Base-by-base conservation (phyloP, 129 eudicot genomes). In the Centrapalus pauciflorus region DNA sequence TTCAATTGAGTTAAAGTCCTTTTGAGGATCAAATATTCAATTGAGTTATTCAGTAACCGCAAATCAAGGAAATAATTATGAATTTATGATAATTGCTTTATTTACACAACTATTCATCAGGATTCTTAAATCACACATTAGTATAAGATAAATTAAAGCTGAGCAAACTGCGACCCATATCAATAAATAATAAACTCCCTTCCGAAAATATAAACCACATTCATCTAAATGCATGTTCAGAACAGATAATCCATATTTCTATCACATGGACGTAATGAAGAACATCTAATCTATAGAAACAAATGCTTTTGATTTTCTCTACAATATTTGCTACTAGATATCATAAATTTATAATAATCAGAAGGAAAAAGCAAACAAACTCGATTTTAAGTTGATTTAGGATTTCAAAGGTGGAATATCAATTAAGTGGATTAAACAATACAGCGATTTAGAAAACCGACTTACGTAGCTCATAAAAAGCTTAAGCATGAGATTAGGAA, bases 281-380 rank as follows among this genome's bases (percentile, higher is more conserved):
- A 50, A 45, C 30, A 24, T 29, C 45, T 50, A 29, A 28, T 55
- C 46, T 25, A 32, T n/a, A n/a, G n/a, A 55, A 32, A 4, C 46
- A 59, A 33, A 34, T 21, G 67, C 20, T 35, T 61, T 61, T 37
- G 67, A 61, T 61, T 34, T 35, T 60, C 49, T 10, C 32, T 35
- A 5, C 12, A 12, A 19, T 37, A 35, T 17, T 37, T 61, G 46
- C 26, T 34, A 17, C 49, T 20, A 34, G 69, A 55, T 40, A 6
- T 35, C 19, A 34, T n/a, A n/a, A n/a, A n/a, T 35, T 35, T 5
- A 35, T 8, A 34, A 19, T 35, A 41, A 63, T 41, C 59, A 48
- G 26, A n/a, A 8, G 30, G 28, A 46, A 65, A 46, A 48, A 17
- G 29, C 58, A 19, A 48, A 17, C 23, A 19, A 48, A 66, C 54